Evolutionary conservation across 1,284 basidiomycete species (phyloP), one percentile per base, ranked within the genome.

Genomic region (Fomitiporia mediterranea): DNA sequence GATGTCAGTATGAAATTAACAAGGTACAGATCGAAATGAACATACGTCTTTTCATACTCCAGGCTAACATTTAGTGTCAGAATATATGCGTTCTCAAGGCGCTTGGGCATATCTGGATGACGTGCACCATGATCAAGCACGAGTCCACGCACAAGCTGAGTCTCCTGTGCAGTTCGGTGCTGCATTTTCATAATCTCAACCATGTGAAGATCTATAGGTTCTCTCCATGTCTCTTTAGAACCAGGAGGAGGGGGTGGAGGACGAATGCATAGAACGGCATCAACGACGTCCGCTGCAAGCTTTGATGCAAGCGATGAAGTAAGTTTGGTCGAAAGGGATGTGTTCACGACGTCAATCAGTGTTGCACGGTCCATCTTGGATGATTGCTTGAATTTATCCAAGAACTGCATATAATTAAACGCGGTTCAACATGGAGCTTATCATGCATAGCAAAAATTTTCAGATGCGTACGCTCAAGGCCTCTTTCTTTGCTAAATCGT

Each of bases 151-250:
- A 99, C 79, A 51, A 99, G 84, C 70, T 97, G 91, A n/a, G 97
- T 99, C 73, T 99, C 97, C 43, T 93, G 94, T 58, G 97, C 94
- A 52, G 90, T 95, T 68, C 94, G 89, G 77, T 99, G 97, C 72
- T 98, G 96, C 97, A 99, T 99, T 79, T 99, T 99, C 96, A 99
- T 99, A 65, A 99, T 88, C 74, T 99, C 97, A 56, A 99, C 81
- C 97, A 99, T 99, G 76, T 99, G 96, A 61, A 99, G 76, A 75
- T 99, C 97, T 68, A 99, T 97, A 46, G 95, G 94, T 65, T 93
- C 85, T 54, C 80, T 79, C 76, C 82, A 87, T 65, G 86, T 82
- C 63, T 85, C 83, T 76, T 76, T 74, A 19, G 79, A 66, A 34
- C 66, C 70, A 13, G 67, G 65, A n/a, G 68, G 60, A 49, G 85